These are phyloP conservation scores for Plasmodium berghei DNA, from an alignment of 169 alveolate species.

Conservation along the genomic window DNA sequence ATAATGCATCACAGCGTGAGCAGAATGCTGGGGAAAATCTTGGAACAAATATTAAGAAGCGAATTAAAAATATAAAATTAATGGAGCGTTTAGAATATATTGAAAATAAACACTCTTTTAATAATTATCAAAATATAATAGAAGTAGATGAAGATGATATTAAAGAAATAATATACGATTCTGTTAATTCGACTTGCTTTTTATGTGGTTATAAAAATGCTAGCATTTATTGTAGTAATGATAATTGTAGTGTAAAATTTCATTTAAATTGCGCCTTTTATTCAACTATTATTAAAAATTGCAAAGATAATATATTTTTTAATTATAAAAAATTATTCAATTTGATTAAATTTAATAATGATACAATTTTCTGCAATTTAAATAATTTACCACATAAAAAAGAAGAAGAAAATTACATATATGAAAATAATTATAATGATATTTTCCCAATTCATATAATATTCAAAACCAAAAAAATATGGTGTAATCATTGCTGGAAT, in stretches of 20 bases:
- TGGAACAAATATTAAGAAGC: slow-evolving; percentile 15
- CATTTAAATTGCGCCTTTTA: slow-evolving; percentile 81
- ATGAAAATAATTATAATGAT: slow-evolving; percentile 37
- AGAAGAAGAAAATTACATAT: slow-evolving; percentile 7
- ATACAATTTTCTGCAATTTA: slow-evolving; percentile 37
- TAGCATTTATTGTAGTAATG: slow-evolving; percentile 79
- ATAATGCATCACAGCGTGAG: not conserved
- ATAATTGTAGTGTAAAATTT: slow-evolving; percentile 77
- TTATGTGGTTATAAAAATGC: slow-evolving; percentile 81
- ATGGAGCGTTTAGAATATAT: slow-evolving; percentile 38
- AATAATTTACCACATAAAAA: not conserved
- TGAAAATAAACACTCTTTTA: slow-evolving; percentile 30
- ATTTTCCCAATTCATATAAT: slow-evolving; percentile 80
- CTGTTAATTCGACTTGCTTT: slow-evolving; percentile 66
- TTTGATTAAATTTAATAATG: slow-evolving; percentile 41
- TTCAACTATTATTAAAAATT: slow-evolving; percentile 64
- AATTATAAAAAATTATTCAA: slow-evolving; percentile 44
- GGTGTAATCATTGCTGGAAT: slow-evolving; percentile 83
- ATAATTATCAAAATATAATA: slow-evolving; percentile 75
- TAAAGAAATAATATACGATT: slow-evolving; percentile 68
- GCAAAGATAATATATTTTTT: slow-evolving; percentile 31
- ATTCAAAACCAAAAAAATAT: slow-evolving; percentile 78
- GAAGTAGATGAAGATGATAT: slow-evolving; percentile 79
- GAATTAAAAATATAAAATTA: slow-evolving; percentile 34
- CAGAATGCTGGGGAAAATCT: not conserved